Conservation (phyloP, 345 rosid species). For the Kernera saxatilis region DNA sequence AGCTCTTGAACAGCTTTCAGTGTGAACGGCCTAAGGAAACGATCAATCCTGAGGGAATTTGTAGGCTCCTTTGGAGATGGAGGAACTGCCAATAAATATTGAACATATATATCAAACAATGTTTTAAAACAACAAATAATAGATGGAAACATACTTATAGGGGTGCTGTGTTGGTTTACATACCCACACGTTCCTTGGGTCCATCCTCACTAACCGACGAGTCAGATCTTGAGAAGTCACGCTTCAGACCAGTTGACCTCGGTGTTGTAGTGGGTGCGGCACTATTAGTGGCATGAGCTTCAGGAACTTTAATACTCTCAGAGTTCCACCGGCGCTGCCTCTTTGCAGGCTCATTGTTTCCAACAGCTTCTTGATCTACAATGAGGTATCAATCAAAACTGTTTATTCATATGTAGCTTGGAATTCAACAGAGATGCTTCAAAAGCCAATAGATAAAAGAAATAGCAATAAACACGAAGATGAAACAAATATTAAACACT, state of each 20-base stretch:
- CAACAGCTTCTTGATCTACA: constrained; percentile 68
- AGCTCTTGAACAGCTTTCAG: constrained; percentile 97
- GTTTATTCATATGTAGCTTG: neutral
- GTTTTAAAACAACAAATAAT: neutral
- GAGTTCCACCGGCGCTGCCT: constrained; percentile 91
- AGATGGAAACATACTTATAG: constrained; percentile 6
- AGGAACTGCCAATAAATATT: constrained; percentile 55
- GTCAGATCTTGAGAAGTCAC: constrained; percentile 59
- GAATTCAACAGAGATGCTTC: neutral
- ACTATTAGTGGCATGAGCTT: constrained; percentile 42
- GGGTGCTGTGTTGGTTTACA: constrained; percentile 25
- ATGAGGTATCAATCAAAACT: neutral
- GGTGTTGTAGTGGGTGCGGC: constrained; percentile 52
- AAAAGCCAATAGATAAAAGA: neutral
- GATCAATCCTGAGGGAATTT: constrained; percentile 79
- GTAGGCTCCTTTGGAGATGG: constrained; percentile 77
- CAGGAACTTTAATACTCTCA: constrained; percentile 56
- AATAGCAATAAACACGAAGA: neutral
- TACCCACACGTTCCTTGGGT: constrained; percentile 85
- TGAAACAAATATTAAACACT: neutral
- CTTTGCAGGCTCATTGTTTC: constrained; percentile 62
- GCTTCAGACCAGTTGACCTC: constrained; percentile 46
- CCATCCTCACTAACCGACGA: constrained; percentile 57
- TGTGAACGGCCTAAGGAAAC: constrained; percentile 91
- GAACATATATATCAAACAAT: neutral